Conservation (phyloP, 352 stramenopile genomes). For the Phytophthora sojae region DNA sequence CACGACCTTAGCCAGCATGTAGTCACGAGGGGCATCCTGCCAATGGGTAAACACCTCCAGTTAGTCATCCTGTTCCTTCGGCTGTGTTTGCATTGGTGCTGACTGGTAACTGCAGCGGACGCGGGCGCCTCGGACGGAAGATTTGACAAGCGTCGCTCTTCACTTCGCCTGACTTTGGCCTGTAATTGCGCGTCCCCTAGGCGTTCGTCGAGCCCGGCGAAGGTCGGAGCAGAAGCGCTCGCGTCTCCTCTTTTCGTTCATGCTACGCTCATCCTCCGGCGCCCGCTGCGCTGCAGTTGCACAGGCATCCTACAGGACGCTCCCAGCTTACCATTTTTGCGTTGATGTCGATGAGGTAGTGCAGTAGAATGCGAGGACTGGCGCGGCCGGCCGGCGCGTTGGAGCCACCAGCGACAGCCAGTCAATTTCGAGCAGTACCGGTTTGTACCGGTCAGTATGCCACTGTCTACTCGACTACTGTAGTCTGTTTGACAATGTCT, state of each 20-base stretch:
- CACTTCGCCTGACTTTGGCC: conserved; percentile 24
- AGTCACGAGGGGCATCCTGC: conserved; percentile 85
- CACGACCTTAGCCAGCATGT: conserved; percentile 99
- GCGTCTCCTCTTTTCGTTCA: conserved; percentile 6
- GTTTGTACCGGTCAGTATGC: background rate
- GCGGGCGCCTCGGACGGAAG: conserved; percentile 3
- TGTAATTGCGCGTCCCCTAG: conserved; percentile 14
- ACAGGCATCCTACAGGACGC: conserved; percentile 1
- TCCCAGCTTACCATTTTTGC: conserved; percentile 72
- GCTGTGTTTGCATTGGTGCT: background rate
- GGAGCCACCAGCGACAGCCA: too few relatives aligned
- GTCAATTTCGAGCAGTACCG: background rate
- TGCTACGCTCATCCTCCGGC: background rate
- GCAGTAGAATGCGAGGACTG: conserved; percentile 68
- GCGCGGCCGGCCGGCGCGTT: conserved; percentile 12
- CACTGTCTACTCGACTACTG: too few relatives aligned
- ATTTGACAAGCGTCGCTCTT: conserved; percentile 3
- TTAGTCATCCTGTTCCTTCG: conserved; percentile 24
- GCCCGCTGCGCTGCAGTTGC: background rate
- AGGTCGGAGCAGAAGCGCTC: conserved; percentile 9
- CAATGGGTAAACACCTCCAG: conserved; percentile 12
- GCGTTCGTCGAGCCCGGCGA: conserved; percentile 5
- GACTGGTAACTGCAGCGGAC: background rate
- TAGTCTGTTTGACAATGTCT: too few relatives aligned
- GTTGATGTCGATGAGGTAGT: conserved; percentile 88